These are phyloP conservation scores for Pseudocercospora musae DNA, from an alignment of 2,329 filamentous ascomycete genomes.

Conservation along the genomic window DNA sequence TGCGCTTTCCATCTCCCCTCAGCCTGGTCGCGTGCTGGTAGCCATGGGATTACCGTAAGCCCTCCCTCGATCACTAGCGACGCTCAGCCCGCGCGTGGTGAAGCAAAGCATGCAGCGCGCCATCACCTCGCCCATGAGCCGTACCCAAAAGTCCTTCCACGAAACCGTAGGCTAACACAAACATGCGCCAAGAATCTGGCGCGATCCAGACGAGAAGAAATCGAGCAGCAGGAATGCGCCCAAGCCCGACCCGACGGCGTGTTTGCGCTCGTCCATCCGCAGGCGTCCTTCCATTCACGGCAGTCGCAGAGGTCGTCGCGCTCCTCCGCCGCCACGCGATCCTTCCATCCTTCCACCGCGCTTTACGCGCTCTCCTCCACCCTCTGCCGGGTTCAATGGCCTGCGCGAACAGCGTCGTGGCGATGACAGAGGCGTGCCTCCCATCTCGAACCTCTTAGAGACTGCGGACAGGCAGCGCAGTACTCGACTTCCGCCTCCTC, in stretches of 20 bases:
- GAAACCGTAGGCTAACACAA: slow-evolving; percentile 11
- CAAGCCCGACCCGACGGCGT: slow-evolving; percentile 50
- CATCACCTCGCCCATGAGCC: slow-evolving; percentile 1
- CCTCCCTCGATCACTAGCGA: slow-evolving; percentile 11
- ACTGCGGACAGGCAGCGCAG: slow-evolving; percentile 22
- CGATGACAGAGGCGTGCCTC: slow-evolving; percentile 27
- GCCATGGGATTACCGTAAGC: slow-evolving; percentile 52
- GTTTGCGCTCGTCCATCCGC: slow-evolving; percentile 56
- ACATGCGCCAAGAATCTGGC: slow-evolving; percentile 44
- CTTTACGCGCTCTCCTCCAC: slow-evolving; percentile 26
- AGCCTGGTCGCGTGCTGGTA: slow-evolving; percentile 21
- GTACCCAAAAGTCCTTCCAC: slow-evolving; percentile 5
- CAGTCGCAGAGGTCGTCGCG: slow-evolving; percentile 23
- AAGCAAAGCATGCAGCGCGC: slow-evolving; percentile 15
- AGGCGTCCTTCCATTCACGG: slow-evolving; percentile 39
- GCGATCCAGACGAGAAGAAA: slow-evolving; percentile 48
- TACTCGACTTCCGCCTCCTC: slow-evolving; percentile 1
- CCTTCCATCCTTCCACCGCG: slow-evolving; percentile 24
- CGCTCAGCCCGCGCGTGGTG: slow-evolving; percentile 11
- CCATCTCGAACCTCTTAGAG: slow-evolving; percentile 32
- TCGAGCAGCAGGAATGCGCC: slow-evolving; percentile 39
- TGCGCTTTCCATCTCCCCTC: slow-evolving; percentile 19
- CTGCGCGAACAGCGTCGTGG: slow-evolving; percentile 23
- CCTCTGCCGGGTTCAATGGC: slow-evolving; percentile 18
- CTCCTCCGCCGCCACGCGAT: slow-evolving; percentile 28